Percentiles rank a stretch among this genome's conserved stretches.
Conservation (phyloP, 2,329 filamentous ascomycete genomes). For the Samsoniella hepiali region DNA sequence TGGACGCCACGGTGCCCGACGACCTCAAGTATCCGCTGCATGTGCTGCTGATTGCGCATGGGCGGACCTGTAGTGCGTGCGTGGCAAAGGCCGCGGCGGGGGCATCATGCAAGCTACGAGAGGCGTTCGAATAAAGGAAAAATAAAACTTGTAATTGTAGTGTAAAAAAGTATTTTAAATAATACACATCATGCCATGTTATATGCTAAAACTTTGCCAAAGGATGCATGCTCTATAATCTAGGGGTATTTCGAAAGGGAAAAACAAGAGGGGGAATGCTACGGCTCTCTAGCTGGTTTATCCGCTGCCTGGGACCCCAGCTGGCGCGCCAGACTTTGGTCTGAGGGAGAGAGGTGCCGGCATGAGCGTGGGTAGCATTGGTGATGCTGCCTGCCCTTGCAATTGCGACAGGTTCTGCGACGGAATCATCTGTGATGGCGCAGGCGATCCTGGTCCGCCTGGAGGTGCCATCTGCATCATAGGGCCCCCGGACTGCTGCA, state of each 20-base stretch:
- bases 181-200: not conserved
- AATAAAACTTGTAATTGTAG: not conserved
- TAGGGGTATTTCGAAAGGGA: not conserved
- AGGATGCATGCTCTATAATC: not conserved
- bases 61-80: slow-evolving; percentile 44
- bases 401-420: not conserved
- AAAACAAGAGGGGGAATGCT: not conserved
- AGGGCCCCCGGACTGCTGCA: not conserved
- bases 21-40: slow-evolving; percentile 50
- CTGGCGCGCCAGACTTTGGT: not conserved
- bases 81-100: slow-evolving; percentile 28
- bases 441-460: not conserved
- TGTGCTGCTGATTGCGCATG: slow-evolving; percentile 47
- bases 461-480: not conserved
- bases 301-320: not conserved
- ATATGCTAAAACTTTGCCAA: not conserved
- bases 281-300: not conserved
- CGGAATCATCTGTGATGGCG: not conserved
- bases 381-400: not conserved
- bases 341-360: not conserved
- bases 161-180: not conserved
- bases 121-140: slow-evolving; percentile 1
- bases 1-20: slow-evolving; percentile 46
- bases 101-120: slow-evolving; percentile 7
- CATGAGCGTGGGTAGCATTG: not conserved